Evolutionary conservation across 106 monocot species (phyloP).

Genomic region (Phalaenopsis aphrodite): DNA sequence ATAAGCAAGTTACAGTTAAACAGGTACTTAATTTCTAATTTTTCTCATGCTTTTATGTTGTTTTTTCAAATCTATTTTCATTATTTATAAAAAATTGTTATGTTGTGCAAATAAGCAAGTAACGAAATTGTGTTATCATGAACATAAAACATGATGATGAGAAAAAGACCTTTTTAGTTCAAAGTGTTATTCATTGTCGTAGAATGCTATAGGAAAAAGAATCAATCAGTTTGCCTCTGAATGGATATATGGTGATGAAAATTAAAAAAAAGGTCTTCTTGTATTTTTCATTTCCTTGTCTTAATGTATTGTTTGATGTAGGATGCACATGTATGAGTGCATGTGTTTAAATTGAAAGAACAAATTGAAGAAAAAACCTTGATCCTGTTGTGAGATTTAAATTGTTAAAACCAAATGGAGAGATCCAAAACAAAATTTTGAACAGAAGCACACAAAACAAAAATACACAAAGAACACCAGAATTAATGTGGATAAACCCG

Average conservation of each 20-base stretch:
- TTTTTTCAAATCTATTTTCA: neutral
- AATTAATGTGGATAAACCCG: too few species aligned
- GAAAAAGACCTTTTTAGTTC: neutral
- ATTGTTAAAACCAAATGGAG: too few species aligned
- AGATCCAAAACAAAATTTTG: too few species aligned
- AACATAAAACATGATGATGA: neutral
- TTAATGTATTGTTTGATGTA: too few species aligned
- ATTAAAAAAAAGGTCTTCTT: neutral
- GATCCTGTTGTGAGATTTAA: too few species aligned
- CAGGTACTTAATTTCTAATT: neutral
- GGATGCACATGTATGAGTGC: too few species aligned
- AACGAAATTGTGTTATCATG: neutral
- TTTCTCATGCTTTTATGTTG: neutral
- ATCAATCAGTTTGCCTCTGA: neutral
- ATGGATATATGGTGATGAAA: neutral
- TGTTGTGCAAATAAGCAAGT: slow-evolving; percentile 2
- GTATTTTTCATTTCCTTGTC: too few species aligned
- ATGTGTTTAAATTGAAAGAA: too few species aligned
- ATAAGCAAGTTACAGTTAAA: neutral
- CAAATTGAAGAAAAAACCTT: too few species aligned
- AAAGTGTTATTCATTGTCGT: neutral
- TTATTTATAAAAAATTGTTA: neutral
- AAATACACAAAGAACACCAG: too few species aligned
- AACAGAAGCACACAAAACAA: too few species aligned
- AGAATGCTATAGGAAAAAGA: neutral